Conservation (phyloP, 1,284 basidiomycete species). For the Malassezia brasiliensis region DNA sequence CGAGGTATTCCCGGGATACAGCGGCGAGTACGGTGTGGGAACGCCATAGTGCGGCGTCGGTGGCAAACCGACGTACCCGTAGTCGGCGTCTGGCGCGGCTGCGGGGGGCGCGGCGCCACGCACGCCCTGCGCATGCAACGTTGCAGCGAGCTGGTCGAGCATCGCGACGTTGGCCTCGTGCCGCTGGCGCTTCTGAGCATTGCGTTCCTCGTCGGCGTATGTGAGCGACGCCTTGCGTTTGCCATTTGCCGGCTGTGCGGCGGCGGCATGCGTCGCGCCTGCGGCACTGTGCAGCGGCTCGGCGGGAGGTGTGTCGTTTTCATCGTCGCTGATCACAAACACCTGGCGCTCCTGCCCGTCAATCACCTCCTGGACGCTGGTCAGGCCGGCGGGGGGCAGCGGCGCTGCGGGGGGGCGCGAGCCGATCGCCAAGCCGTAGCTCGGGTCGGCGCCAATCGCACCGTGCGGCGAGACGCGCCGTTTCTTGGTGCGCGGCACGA, state of each 20-base stretch:
- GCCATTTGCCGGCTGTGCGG: neutral
- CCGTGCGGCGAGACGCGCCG: slow-evolving; percentile 8
- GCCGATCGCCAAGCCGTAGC: too few relatives aligned
- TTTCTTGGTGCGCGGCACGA: slow-evolving; percentile 17
- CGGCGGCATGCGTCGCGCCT: neutral
- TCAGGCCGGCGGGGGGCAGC: neutral
- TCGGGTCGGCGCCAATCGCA: neutral
- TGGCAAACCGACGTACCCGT: neutral
- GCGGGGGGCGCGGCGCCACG: neutral
- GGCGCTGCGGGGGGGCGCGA: too few relatives aligned
- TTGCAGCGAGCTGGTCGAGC: slow-evolving; percentile 4
- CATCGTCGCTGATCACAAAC: slow-evolving; percentile 16
- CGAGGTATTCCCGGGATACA: neutral
- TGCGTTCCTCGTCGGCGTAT: neutral
- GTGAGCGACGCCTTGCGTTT: slow-evolving; percentile 12
- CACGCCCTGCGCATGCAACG: neutral
- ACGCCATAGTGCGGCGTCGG: neutral
- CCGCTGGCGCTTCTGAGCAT: slow-evolving; percentile 9
- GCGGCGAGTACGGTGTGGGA: neutral
- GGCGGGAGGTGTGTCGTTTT: slow-evolving; percentile 7
- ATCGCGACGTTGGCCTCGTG: slow-evolving; percentile 2
- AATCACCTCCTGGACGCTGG: slow-evolving; percentile 14
- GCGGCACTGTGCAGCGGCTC: slow-evolving; percentile 1
- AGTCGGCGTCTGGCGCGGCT: neutral
- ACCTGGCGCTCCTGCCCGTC: slow-evolving; percentile 13